These are phyloP conservation scores for Brasilioporus rufonigricans DNA, from an alignment of 768 basidiomycete species.

Conservation along the genomic window DNA sequence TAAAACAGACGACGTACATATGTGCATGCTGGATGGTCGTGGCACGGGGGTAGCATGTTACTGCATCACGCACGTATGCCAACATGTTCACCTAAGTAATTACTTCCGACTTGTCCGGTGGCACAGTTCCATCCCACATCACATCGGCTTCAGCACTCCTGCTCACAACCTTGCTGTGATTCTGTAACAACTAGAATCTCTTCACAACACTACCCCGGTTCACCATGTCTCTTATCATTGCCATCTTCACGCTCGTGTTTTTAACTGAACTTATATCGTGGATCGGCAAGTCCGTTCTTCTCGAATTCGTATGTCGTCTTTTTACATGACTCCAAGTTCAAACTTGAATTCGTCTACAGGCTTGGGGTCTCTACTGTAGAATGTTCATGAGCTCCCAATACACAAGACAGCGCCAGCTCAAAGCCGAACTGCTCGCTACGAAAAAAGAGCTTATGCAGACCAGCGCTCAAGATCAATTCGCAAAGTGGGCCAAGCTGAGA, in stretches of 20 bases:
- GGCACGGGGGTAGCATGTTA: too few species aligned
- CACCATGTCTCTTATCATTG: conserved; percentile 73
- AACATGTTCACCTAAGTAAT: conserved; percentile 12
- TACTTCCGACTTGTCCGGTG: neutral
- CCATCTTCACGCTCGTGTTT: conserved; percentile 81
- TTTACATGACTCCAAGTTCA: conserved; percentile 1
- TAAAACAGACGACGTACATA: too few species aligned
- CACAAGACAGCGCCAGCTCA: conserved; percentile 65
- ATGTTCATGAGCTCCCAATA: conserved; percentile 58
- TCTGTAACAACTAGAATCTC: conserved; percentile 4
- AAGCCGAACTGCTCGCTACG: conserved; percentile 72
- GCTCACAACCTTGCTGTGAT: neutral
- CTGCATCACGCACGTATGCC: conserved; percentile 4
- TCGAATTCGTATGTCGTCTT: conserved; percentile 64
- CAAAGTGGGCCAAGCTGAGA: conserved; percentile 95
- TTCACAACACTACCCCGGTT: conserved; percentile 1
- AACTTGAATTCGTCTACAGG: conserved; percentile 41
- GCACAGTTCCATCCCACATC: neutral
- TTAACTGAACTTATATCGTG: conserved; percentile 81
- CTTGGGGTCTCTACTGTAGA: conserved; percentile 67
- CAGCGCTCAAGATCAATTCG: conserved; percentile 95
- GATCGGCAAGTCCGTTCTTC: conserved; percentile 83
- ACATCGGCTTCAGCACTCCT: neutral
- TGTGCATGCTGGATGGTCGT: too few species aligned
- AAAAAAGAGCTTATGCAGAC: conserved; percentile 88